phyloP scores from a whole-genome alignment of 805 yeast genomes.

The Candida manassasensis region DNA sequence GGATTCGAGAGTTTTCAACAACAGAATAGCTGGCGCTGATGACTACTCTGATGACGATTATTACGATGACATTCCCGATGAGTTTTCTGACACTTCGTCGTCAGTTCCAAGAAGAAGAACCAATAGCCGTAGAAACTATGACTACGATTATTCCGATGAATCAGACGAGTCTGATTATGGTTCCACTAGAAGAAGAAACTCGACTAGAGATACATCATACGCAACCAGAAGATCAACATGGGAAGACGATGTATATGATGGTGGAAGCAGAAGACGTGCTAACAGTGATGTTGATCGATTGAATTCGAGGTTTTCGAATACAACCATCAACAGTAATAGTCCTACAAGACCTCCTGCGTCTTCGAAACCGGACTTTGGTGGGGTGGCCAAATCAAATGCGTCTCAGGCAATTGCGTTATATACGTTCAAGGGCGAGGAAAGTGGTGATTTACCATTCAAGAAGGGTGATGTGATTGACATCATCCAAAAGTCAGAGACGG shows the following conservation, averaged over 20 bases:
- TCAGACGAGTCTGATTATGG: conserved; percentile 31
- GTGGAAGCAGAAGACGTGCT: conserved; percentile 29
- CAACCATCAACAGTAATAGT: conserved; percentile 23
- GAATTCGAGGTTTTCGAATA: conserved; percentile 29
- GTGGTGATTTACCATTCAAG: conserved; percentile 88
- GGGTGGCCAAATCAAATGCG: conserved; percentile 34
- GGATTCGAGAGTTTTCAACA: conserved; percentile 77
- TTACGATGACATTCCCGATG: conserved; percentile 70
- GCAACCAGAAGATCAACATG: conserved; percentile 46
- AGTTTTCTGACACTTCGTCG: conserved; percentile 55
- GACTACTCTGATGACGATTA: conserved; percentile 58
- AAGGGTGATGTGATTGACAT: conserved; percentile 93
- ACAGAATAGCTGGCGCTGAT: conserved; percentile 44
- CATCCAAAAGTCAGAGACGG: conserved; percentile 77
- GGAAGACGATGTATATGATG: conserved; percentile 86
- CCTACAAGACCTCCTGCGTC: conserved; percentile 36
- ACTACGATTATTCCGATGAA: conserved; percentile 25
- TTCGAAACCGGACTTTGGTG: conserved; percentile 39
- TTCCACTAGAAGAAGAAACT: conserved; percentile 18
- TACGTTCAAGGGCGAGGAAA: conserved; percentile 85
- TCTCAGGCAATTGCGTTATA: conserved; percentile 88
- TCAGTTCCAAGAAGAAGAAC: conserved; percentile 23
- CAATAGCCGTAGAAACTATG: conserved; percentile 9
- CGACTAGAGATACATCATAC: conserved; percentile 16
- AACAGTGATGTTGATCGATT: conserved; percentile 31